Evolutionary conservation across 2,329 filamentous ascomycete species (phyloP).

Genomic region (Parastagonospora avenae): DNA sequence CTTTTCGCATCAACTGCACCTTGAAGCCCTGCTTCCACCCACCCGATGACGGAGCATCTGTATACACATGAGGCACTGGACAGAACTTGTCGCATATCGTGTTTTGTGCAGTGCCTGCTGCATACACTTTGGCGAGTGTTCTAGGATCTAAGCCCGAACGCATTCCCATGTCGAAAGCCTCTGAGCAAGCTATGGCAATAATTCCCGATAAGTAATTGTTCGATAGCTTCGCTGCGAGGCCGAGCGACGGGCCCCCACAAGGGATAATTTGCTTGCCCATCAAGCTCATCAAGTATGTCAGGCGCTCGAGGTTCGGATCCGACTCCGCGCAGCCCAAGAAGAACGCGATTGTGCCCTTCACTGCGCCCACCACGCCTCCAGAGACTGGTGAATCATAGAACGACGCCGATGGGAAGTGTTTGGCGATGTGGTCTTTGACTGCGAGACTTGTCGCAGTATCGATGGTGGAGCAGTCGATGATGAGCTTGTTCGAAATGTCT

Average conservation of each 20-base stretch:
- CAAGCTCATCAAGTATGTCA: slow-evolving; percentile 53
- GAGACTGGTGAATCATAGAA: slow-evolving; percentile 62
- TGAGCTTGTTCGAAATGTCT: slow-evolving; percentile 51
- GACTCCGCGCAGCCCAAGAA: slow-evolving; percentile 59
- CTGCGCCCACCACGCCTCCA: slow-evolving; percentile 59
- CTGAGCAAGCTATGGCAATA: slow-evolving; percentile 63
- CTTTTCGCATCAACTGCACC: slow-evolving; percentile 65
- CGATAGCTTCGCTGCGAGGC: slow-evolving; percentile 63
- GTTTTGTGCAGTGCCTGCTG: slow-evolving; percentile 58
- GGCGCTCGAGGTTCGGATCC: slow-evolving; percentile 50
- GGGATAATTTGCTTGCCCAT: slow-evolving; percentile 62
- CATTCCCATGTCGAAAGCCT: slow-evolving; percentile 67
- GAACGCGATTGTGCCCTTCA: slow-evolving; percentile 59
- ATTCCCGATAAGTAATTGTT: slow-evolving; percentile 67
- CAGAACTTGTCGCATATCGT: slow-evolving; percentile 58
- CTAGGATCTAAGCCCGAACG: slow-evolving; percentile 60
- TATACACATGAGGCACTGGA: slow-evolving; percentile 57
- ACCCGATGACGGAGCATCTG: slow-evolving; percentile 54
- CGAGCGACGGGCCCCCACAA: slow-evolving; percentile 61
- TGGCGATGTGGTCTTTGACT: slow-evolving; percentile 49
- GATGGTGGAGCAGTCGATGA: slow-evolving; percentile 63
- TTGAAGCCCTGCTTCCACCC: slow-evolving; percentile 63
- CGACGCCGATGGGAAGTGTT: slow-evolving; percentile 47
- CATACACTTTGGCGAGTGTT: slow-evolving; percentile 58
- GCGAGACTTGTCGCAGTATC: slow-evolving; percentile 58